A percentile compares a stretch with the other conserved stretches of the same genome.
Evolutionary conservation across 2,329 filamentous ascomycete species (phyloP).

Genomic region (Trichoderma sp.): DNA sequence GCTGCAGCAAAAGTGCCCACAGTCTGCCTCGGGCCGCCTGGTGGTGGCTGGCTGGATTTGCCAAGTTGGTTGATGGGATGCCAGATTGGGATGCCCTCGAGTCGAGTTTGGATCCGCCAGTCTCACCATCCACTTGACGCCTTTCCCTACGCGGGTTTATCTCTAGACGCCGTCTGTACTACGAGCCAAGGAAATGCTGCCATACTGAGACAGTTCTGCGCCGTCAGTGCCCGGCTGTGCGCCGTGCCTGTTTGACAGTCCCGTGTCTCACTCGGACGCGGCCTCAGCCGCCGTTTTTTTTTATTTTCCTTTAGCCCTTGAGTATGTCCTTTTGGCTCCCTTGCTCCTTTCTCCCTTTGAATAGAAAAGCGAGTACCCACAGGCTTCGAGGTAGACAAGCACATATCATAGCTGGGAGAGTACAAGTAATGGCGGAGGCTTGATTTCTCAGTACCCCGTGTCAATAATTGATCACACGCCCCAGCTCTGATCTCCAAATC

Average conservation of each 20-base stretch:
- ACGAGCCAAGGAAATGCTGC: background rate
- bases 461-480: background rate
- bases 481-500: background rate
- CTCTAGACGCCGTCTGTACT: background rate
- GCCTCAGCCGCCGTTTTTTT: constrained; percentile 24
- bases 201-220: constrained; percentile 16
- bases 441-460: background rate
- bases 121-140: constrained; percentile 7
- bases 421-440: background rate
- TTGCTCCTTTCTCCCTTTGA: constrained; percentile 11
- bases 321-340: background rate
- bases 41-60: constrained; percentile 17
- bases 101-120: constrained; percentile 7
- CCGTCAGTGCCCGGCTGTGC: background rate
- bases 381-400: background rate
- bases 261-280: constrained; percentile 28
- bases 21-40: constrained; percentile 7
- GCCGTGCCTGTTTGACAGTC: constrained; percentile 28
- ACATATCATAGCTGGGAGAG: background rate
- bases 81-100: constrained; percentile 17
- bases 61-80: constrained; percentile 10
- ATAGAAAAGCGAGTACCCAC: constrained; percentile 2
- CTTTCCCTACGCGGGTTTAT: background rate
- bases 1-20: background rate
- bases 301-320: background rate